A percentile compares a stretch with the other conserved stretches of the same genome.
These are phyloP conservation scores for Populus hybrid DNA, from an alignment of 441 rosid genomes.

Conservation along the genomic window DNA sequence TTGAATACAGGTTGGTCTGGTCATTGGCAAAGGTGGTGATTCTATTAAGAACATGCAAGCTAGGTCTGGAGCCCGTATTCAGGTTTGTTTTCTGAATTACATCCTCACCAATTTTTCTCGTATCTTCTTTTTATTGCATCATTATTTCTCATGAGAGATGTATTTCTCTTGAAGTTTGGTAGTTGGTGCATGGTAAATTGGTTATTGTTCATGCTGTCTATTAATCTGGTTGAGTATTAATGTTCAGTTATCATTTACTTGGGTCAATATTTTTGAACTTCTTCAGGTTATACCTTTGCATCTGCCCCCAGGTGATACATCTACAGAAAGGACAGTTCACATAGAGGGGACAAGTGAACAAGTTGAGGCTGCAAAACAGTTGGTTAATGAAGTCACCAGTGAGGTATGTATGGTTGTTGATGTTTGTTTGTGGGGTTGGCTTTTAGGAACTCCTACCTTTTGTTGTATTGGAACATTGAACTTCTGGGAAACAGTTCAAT, in stretches of 20 bases:
- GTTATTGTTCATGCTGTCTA: background rate
- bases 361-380: constrained; percentile 85
- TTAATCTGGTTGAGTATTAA: background rate
- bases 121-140: background rate
- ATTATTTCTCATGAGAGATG: background rate
- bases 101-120: background rate
- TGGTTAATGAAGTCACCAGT: constrained; percentile 90
- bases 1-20: constrained; percentile 84
- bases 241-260: background rate
- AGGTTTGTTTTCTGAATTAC: constrained; percentile 42
- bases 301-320: too few relatives aligned
- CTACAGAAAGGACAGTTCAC: constrained; percentile 74
- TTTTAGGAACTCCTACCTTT: constrained; percentile 9
- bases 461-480: constrained; percentile 4
- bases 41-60: constrained; percentile 96
- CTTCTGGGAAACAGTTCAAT: background rate
- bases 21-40: constrained; percentile 99
- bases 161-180: background rate
- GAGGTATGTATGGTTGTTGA: constrained; percentile 73
- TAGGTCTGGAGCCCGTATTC: constrained; percentile 87
- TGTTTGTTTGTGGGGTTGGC: constrained; percentile 26
- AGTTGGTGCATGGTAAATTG: background rate
- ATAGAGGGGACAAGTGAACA: constrained; percentile 92
- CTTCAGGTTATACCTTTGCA: constrained; percentile 89
- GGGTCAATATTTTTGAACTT: background rate